These are phyloP conservation scores for Trichoderma asperellum DNA, from an alignment of 2,329 filamentous ascomycete species.

Conservation along the genomic window DNA sequence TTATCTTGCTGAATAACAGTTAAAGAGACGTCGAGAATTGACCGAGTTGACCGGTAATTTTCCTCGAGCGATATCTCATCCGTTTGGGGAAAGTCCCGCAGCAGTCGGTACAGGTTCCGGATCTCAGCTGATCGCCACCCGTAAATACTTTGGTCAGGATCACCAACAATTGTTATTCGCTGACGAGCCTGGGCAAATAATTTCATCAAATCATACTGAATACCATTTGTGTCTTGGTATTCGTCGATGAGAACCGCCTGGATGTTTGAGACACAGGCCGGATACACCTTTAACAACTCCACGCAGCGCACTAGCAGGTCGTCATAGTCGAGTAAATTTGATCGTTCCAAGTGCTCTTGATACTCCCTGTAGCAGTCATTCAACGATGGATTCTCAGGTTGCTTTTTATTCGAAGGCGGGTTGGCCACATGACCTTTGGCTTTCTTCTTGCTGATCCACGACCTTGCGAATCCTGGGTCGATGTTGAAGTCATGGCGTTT, in stretches of 20 bases:
- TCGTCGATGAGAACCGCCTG: constrained; percentile 93
- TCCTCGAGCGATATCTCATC: constrained; percentile 85
- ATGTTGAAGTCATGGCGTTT: constrained; percentile 71
- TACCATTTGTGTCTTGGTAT: constrained; percentile 94
- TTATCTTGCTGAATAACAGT: constrained; percentile 90
- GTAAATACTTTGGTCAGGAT: constrained; percentile 98
- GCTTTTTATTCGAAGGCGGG: constrained; percentile 44
- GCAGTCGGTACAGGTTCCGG: constrained; percentile 80
- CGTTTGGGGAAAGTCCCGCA: constrained; percentile 74
- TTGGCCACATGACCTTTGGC: constrained; percentile 56
- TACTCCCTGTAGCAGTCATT: constrained; percentile 74
- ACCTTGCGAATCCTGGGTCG: constrained; percentile 71
- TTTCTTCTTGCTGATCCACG: constrained; percentile 74
- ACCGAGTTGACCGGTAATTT: constrained; percentile 90
- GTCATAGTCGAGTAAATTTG: constrained; percentile 91
- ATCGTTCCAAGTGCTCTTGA: constrained; percentile 71
- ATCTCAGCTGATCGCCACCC: constrained; percentile 93
- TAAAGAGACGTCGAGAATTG: constrained; percentile 78
- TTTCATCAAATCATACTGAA: constrained; percentile 94
- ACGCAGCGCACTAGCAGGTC: constrained; percentile 85
- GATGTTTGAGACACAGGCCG: constrained; percentile 84
- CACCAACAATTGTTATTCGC: constrained; percentile 91
- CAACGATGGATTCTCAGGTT: constrained; percentile 60
- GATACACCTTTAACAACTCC: constrained; percentile 72
- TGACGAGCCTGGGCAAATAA: constrained; percentile 74